Percentiles rank a stretch among this genome's conserved stretches.
These are phyloP conservation scores for Eleusine coracana DNA, from an alignment of 176 grass and related monocot genomes.

Conservation along the genomic window DNA sequence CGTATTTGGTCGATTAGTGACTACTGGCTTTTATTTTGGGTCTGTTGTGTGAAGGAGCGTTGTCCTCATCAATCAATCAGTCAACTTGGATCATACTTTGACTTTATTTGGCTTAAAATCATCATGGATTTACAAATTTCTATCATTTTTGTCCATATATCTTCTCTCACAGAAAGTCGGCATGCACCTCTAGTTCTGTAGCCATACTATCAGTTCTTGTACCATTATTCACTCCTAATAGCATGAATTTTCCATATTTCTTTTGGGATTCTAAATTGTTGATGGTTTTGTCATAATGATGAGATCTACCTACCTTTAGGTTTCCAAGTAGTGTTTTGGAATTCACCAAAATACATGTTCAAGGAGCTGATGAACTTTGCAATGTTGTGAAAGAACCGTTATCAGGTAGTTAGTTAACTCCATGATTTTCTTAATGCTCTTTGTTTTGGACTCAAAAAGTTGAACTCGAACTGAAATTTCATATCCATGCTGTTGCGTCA, in stretches of 20 bases:
- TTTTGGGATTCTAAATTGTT: background rate
- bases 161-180: background rate
- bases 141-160: background rate
- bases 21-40: background rate
- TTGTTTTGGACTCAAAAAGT: background rate
- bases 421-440: background rate
- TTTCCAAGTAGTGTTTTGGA: background rate
- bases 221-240: background rate
- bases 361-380: background rate
- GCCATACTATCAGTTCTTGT: background rate
- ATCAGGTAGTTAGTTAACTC: background rate
- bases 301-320: conserved; percentile 1
- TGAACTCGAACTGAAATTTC: background rate
- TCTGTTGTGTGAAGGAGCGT: background rate
- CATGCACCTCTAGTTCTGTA: background rate
- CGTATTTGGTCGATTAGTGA: background rate
- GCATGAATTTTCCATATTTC: background rate
- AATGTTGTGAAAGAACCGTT: background rate
- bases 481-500: background rate
- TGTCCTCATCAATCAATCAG: background rate
- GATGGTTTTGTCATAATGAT: background rate
- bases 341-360: background rate
- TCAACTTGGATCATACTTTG: background rate
- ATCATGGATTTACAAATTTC: background rate
- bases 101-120: background rate